phyloP scores from a whole-genome alignment of 2,329 filamentous ascomycete genomes.

The Polytolypa hystricis region DNA sequence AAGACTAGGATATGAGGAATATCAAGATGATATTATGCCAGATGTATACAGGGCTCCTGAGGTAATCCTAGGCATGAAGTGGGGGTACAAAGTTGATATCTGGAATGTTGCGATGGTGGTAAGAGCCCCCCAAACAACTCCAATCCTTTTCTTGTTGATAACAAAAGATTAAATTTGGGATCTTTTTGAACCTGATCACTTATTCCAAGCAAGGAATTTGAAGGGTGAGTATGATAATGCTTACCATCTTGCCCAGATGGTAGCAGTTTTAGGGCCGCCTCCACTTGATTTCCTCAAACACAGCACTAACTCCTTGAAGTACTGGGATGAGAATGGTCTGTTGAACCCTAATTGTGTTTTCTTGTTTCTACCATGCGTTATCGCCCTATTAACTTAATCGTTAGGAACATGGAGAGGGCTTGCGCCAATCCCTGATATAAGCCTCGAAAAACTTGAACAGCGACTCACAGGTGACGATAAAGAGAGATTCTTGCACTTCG shows the following conservation, averaged over 20 bases:
- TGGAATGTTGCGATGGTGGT: constrained; percentile 21
- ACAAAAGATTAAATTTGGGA: constrained; percentile 3
- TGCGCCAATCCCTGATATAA: background rate
- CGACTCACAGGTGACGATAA: constrained; percentile 10
- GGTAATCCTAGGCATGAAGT: constrained; percentile 19
- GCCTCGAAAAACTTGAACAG: constrained; percentile 9
- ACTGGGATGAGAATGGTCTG: constrained; percentile 8
- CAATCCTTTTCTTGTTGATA: background rate
- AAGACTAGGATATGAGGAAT: constrained; percentile 10
- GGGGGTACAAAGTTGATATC: constrained; percentile 20
- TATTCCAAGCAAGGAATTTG: constrained; percentile 1
- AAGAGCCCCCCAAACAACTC: background rate
- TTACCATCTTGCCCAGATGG: constrained; percentile 1
- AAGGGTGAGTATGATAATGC: background rate
- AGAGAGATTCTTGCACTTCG: constrained; percentile 6
- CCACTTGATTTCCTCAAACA: constrained; percentile 1
- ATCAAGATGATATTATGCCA: constrained; percentile 17
- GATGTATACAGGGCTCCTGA: constrained; percentile 21
- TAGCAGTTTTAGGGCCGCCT: constrained; percentile 1
- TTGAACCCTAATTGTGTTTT: too few relatives aligned
- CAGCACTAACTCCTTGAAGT: constrained; percentile 4
- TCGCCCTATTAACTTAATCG: too few relatives aligned
- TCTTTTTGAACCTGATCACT: constrained; percentile 1
- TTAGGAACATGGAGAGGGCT: background rate
- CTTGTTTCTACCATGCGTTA: too few relatives aligned